Evolutionary conservation across 148 eudicot genomes (phyloP), one percentile per base, ranked within the genome.

Genomic region (Rhododendron ferrugineum): DNA sequence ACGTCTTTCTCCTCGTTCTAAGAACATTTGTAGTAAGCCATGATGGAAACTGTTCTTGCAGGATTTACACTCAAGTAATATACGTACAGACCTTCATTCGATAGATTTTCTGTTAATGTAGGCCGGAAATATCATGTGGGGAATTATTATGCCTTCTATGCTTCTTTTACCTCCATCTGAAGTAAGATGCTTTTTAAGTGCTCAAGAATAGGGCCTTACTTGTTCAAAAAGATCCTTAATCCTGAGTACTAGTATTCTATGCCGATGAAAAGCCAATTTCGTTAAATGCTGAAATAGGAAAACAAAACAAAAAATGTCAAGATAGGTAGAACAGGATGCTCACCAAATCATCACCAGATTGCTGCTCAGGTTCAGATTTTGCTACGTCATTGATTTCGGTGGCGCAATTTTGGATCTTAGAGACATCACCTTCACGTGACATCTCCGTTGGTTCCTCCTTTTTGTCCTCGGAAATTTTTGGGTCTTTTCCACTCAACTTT

Each of bases 271-370:
- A 4, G 75, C 75, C 14, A 70, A 70, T 30, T 30, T 70, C 3
- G 2, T 13, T 5, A 32, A 81, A 37, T 36, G 49, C 49, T 81
- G 40, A 11, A 50, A 56, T 16, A 1, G 83, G 44, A 15, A 60
- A 37, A 40, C 14, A 22, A 50, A 28, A 76, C n/a, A 52, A 50
- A 26, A 11, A 49, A 44, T 42, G 64, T 10, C 10, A 20, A 28
- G 80, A 37, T 8, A 60, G 36, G 56, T 81, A 78, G 49, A 42
- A 42, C 75, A 26, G 60, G 42, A 85, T 77, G 79, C 92, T 88
- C 82, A 93, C 97, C 91, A 70, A 78, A 66, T 90, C 89, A 88
- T 89, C 73, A 73, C 85, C 85, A 49, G 64, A 60, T 52, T 87
- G 84, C 84, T 83, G 87, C 47, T 84, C 85, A 75, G 75, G 22